phyloP scores from a whole-genome alignment of 257 asterid genomes.

The Schizonepeta tenuifolia region DNA sequence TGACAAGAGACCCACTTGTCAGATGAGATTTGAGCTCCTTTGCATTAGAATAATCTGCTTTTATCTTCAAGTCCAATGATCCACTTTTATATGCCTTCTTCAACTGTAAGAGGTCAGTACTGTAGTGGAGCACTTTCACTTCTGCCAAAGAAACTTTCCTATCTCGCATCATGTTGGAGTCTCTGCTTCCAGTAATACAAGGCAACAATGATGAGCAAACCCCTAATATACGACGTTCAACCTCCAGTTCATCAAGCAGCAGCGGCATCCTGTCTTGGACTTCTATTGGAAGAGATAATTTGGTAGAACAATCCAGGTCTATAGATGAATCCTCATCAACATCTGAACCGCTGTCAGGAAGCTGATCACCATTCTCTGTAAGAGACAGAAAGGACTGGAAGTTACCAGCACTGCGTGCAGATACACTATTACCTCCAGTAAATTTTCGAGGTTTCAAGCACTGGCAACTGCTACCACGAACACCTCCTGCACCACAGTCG shows the following conservation, averaged over 20 bases:
- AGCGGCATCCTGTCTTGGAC: constrained; percentile 74
- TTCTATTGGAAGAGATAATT: constrained; percentile 74
- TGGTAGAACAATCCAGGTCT: constrained; percentile 66
- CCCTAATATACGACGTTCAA: constrained; percentile 71
- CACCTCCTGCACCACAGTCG: constrained; percentile 99
- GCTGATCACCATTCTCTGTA: constrained; percentile 78
- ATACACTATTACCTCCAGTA: constrained; percentile 63
- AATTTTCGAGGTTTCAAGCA: constrained; percentile 95
- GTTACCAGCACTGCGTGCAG: constrained; percentile 61
- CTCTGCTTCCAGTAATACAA: constrained; percentile 65
- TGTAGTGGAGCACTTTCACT: constrained; percentile 70
- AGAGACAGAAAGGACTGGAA: constrained; percentile 80
- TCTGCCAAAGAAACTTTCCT: constrained; percentile 60
- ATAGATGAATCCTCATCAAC: constrained; percentile 71
- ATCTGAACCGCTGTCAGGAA: constrained; percentile 97
- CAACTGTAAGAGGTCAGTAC: constrained; percentile 79
- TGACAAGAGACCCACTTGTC: constrained; percentile 91
- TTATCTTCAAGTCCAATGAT: constrained; percentile 93
- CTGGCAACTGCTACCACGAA: constrained; percentile 94
- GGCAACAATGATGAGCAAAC: constrained; percentile 84
- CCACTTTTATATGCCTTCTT: constrained; percentile 99
- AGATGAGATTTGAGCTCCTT: constrained; percentile 95
- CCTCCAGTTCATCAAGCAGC: constrained; percentile 72
- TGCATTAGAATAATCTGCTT: constrained; percentile 92
- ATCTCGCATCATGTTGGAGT: constrained; percentile 68